These are phyloP conservation scores for Zanthoxylum bungeanum DNA, from an alignment of 345 rosid species.

Conservation along the genomic window DNA sequence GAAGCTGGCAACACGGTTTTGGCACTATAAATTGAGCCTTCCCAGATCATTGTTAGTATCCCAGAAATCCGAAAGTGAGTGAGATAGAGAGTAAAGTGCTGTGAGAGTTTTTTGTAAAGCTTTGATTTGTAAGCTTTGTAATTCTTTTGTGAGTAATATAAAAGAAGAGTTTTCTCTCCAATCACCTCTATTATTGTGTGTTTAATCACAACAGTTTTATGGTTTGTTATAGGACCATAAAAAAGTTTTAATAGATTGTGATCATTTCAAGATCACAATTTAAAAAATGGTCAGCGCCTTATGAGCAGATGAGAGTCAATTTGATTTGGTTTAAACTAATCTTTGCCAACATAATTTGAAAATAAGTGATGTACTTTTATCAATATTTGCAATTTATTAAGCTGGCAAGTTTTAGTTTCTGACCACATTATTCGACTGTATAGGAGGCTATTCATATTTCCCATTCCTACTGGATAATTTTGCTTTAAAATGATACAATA, in stretches of 20 bases:
- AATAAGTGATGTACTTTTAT: background rate
- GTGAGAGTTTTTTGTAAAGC: no score
- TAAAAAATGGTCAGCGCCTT: background rate
- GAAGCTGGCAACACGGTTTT: no score
- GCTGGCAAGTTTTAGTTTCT: background rate
- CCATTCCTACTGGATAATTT: background rate
- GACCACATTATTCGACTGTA: background rate
- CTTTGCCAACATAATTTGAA: background rate
- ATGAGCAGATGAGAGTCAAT: background rate
- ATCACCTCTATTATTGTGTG: no score
- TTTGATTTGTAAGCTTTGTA: no score
- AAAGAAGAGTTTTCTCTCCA: no score
- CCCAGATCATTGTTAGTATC: no score
- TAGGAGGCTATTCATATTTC: background rate
- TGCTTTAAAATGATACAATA: constrained; percentile 9
- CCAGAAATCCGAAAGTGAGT: no score
- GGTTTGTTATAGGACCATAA: background rate
- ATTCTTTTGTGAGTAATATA: no score
- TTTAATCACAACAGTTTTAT: no score
- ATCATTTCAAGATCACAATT: background rate
- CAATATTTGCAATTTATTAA: background rate
- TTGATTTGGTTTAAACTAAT: background rate
- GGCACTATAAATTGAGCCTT: no score
- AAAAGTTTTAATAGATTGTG: background rate
- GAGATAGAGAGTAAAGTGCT: no score